A percentile compares a stretch with the other conserved stretches of the same genome.
Conservation (phyloP, 495 filamentous ascomycete genomes). For the Podospora didyma region DNA sequence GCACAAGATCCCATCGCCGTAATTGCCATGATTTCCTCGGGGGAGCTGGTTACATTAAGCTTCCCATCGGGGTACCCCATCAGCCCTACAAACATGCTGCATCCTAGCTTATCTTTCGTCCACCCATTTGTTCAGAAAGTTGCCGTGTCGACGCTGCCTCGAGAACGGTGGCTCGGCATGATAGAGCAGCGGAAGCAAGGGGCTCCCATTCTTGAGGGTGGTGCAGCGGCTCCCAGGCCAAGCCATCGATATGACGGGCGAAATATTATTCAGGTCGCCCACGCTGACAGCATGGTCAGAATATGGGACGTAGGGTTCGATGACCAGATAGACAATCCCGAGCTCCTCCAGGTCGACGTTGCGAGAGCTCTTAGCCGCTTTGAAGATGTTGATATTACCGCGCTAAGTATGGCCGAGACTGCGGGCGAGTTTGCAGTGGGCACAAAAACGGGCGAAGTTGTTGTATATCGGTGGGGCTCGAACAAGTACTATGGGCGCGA, state of each 20-base stretch:
- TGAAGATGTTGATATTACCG: conserved; percentile 71
- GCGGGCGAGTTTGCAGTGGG: conserved; percentile 85
- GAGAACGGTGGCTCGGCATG: conserved; percentile 86
- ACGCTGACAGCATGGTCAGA: conserved; percentile 81
- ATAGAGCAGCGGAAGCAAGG: conserved; percentile 68
- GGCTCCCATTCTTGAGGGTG: conserved; percentile 71
- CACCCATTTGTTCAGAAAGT: conserved; percentile 81
- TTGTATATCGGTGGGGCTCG: conserved; percentile 80
- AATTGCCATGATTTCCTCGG: conserved; percentile 72
- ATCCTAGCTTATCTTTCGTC: conserved; percentile 74
- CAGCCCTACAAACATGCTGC: conserved; percentile 83
- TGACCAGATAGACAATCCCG: conserved; percentile 87
- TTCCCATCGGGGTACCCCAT: conserved; percentile 91
- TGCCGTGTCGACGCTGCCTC: conserved; percentile 61
- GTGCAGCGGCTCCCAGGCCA: conserved; percentile 60
- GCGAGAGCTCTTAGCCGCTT: conserved; percentile 74
- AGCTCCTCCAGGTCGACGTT: conserved; percentile 79
- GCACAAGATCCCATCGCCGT: conserved; percentile 85
- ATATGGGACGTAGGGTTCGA: conserved; percentile 88
- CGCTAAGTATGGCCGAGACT: conserved; percentile 68
- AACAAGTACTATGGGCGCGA: conserved; percentile 59
- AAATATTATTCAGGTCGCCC: conserved; percentile 75
- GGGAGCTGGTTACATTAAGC: conserved; percentile 81
- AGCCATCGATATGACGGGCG: conserved; percentile 73
- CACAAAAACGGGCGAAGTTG: conserved; percentile 72